Percentiles rank a stretch among this genome's conserved stretches.
Conservation (phyloP, 2,329 filamentous ascomycete genomes). For the Monilinia polystroma region DNA sequence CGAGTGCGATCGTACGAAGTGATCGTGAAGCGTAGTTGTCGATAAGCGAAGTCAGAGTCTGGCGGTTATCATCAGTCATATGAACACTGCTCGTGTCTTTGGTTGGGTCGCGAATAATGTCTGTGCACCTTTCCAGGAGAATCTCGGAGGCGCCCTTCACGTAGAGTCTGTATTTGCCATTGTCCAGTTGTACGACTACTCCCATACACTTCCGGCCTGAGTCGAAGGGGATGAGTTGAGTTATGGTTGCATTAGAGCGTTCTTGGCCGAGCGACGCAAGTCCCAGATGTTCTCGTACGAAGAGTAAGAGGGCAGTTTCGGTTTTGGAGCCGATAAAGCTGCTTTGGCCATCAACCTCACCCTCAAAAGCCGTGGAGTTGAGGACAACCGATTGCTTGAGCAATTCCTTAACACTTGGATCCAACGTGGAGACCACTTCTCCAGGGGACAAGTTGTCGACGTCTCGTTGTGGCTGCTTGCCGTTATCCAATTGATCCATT, state of each 20-base stretch:
- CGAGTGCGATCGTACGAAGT: constrained; percentile 71
- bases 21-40: constrained; percentile 64
- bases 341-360: constrained; percentile 56
- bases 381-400: constrained; percentile 64
- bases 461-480: constrained; percentile 32
- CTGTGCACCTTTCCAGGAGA: constrained; percentile 45
- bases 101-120: constrained; percentile 56
- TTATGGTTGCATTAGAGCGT: constrained; percentile 59
- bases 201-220: constrained; percentile 65
- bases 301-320: constrained; percentile 70
- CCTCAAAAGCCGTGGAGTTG: constrained; percentile 70
- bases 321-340: constrained; percentile 75
- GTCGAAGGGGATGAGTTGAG: constrained; percentile 48
- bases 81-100: constrained; percentile 53
- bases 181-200: constrained; percentile 55
- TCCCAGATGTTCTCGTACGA: constrained; percentile 64
- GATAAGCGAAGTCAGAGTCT: constrained; percentile 55
- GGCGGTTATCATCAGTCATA: constrained; percentile 57
- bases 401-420: constrained; percentile 41
- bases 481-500: constrained; percentile 29
- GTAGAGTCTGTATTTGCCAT: constrained; percentile 46
- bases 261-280: constrained; percentile 62
- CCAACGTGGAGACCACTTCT: constrained; percentile 38
- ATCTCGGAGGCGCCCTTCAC: constrained; percentile 57
- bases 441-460: constrained; percentile 35